Base-by-base conservation (phyloP, 2,329 filamentous ascomycete species). In the Scedosporium dehoogii region DNA sequence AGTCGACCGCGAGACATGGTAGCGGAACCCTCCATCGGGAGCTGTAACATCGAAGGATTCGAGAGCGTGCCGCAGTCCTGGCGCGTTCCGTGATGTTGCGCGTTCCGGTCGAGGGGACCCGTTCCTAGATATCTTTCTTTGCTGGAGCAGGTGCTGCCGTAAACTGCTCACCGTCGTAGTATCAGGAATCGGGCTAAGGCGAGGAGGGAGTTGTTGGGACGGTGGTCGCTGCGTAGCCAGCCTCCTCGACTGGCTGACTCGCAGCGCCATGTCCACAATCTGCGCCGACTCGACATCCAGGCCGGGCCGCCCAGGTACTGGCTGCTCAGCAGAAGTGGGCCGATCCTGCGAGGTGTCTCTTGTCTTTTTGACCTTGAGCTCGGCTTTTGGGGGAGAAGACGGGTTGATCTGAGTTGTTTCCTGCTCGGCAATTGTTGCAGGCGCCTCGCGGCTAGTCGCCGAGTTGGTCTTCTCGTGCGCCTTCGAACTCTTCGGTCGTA, bases 221-320 rank as follows among this genome's bases (percentile, higher is more conserved):
- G 74, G 81, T 72, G 71, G 85, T 73, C 77, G 82, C 73, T 78
- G 83, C 73, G 76, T 85, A 65, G 79, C 89, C 74, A 81, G 81
- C 70, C 85, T 85, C 66, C 86, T 85, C 69, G 88, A 90, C 73
- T 97, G 91, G 76, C 90, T 96, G 59, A 97, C 75, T 66, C 88
- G 94, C 68, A 97, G 76, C 1, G 93, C 93, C 83, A 97, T 90
- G 69, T 92, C 92, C 51, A 97, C 91, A 66, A 97, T 96, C 73
- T 96, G 90, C 3, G 88, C 85, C 6, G 92, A 89, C 69, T 97
- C 92, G 64, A 89, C 81, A 68, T 91, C 85, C 21, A 89, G 71
- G 4, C 73, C 68, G 14, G 71, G 66, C 56, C 66, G 65, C 38
- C 63, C 67, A 4, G 69, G 64, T 61, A 64, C 44, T 21, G 67